Evolutionary conservation across 257 asterid species (phyloP).

Genomic region (Knoxia roxburghii): DNA sequence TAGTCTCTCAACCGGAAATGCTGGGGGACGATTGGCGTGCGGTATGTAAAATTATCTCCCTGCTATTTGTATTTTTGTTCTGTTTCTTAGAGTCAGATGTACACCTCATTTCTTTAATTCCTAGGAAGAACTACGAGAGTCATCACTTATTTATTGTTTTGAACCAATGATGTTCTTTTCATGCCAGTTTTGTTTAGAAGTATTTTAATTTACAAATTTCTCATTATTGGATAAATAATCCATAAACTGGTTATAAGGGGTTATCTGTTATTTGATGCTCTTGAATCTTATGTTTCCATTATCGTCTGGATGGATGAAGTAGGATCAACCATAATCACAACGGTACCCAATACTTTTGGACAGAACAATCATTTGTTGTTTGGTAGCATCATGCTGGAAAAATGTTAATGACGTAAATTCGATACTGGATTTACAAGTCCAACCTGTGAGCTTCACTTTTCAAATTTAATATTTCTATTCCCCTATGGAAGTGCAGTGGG

Average conservation of each 20-base stretch:
- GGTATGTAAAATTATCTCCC: constrained; percentile 41
- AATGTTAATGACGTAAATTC: background rate
- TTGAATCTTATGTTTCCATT: background rate
- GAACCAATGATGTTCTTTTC: background rate
- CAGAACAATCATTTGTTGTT: background rate
- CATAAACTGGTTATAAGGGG: background rate
- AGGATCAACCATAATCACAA: background rate
- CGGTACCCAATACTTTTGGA: background rate
- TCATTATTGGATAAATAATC: background rate
- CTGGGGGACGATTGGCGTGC: constrained; percentile 96
- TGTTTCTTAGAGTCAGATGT: constrained; percentile 3
- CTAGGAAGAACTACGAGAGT: background rate
- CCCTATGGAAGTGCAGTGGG: background rate
- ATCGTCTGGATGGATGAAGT: constrained; percentile 3
- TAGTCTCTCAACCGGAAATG: constrained; percentile 88
- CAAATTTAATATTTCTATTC: background rate
- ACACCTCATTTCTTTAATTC: background rate
- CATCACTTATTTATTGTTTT: background rate
- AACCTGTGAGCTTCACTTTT: background rate
- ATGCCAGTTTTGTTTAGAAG: background rate
- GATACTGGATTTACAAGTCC: background rate
- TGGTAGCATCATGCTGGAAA: background rate
- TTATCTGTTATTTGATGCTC: background rate
- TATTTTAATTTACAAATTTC: background rate
- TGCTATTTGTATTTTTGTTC: constrained; percentile 1